Percentiles rank a stretch among this genome's conserved stretches.
Conservation (phyloP, 2,329 filamentous ascomycete genomes). For the Botrytis cinerea region DNA sequence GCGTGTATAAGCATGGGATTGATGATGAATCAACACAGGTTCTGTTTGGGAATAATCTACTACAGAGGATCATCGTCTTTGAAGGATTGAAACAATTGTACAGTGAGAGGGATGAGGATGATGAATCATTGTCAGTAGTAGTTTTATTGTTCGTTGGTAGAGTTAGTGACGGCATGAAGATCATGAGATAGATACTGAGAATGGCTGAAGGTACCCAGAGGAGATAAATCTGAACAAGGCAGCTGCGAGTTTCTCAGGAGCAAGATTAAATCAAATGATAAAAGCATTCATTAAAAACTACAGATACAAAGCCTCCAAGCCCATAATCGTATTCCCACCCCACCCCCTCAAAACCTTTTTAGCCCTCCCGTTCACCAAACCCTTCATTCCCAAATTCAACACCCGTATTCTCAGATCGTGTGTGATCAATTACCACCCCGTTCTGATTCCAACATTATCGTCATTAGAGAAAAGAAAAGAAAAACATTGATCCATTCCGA, state of each 20-base stretch:
- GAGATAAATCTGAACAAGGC: neutral
- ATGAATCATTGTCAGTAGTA: neutral
- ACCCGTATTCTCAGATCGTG: constrained; percentile 10
- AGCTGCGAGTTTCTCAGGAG: neutral
- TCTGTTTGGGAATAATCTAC: neutral
- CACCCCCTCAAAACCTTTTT: neutral
- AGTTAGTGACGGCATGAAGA: neutral
- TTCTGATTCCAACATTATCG: constrained; percentile 16
- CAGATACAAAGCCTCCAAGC: neutral
- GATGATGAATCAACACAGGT: neutral
- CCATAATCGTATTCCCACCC: neutral
- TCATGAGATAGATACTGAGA: constrained; percentile 5
- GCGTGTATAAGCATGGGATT: fast-evolving
- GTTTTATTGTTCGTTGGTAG: neutral
- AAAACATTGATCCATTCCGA: constrained; percentile 4
- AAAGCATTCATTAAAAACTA: constrained; percentile 14
- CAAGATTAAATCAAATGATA: neutral
- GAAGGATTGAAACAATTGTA: neutral
- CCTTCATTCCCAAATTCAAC: neutral
- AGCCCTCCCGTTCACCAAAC: neutral
- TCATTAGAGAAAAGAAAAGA: neutral
- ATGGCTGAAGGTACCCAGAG: neutral
- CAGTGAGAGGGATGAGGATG: no score
- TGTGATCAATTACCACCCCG: constrained; percentile 25
- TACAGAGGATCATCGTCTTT: neutral